Conservation (phyloP, 352 stramenopile species). For the Phytophthora colocasiae region DNA sequence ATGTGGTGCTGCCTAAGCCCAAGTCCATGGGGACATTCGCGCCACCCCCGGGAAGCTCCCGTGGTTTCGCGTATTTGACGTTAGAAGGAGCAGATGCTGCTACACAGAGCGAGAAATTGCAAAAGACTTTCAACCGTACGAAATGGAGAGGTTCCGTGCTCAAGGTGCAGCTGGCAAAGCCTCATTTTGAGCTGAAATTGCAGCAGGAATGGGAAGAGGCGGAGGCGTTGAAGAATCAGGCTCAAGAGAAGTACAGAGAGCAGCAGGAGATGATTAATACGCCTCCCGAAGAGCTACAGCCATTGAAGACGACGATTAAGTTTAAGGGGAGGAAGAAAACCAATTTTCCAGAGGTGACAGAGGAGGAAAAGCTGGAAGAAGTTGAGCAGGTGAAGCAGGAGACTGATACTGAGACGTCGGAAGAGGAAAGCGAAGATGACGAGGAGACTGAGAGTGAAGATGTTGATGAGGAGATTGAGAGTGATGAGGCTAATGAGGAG, state of each 20-base stretch:
- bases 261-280: slow-evolving; percentile 6
- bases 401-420: slow-evolving; percentile 14
- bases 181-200: slow-evolving; percentile 56
- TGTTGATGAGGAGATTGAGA: slow-evolving; percentile 9
- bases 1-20: slow-evolving; percentile 53
- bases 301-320: slow-evolving; percentile 18
- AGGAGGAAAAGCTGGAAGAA: slow-evolving; percentile 10
- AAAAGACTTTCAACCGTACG: slow-evolving; percentile 73
- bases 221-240: slow-evolving; percentile 2
- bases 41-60: slow-evolving; percentile 13
- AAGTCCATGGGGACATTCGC: slow-evolving; percentile 25
- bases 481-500: neutral
- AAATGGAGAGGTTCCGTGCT: slow-evolving; percentile 77
- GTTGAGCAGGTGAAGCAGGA: slow-evolving; percentile 15
- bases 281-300: slow-evolving; percentile 12
- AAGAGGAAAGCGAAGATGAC: slow-evolving; percentile 10
- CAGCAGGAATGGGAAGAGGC: slow-evolving; percentile 45
- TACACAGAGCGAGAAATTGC: slow-evolving; percentile 46
- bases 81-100: slow-evolving; percentile 42
- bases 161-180: slow-evolving; percentile 62
- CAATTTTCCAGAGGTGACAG: slow-evolving; percentile 21
- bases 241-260: neutral
- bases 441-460: slow-evolving; percentile 12
- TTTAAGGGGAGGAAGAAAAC: slow-evolving; percentile 41
- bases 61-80: slow-evolving; percentile 72